phyloP scores from a whole-genome alignment of 1,139 yeast genomes.

The Fermentozyma sake region DNA sequence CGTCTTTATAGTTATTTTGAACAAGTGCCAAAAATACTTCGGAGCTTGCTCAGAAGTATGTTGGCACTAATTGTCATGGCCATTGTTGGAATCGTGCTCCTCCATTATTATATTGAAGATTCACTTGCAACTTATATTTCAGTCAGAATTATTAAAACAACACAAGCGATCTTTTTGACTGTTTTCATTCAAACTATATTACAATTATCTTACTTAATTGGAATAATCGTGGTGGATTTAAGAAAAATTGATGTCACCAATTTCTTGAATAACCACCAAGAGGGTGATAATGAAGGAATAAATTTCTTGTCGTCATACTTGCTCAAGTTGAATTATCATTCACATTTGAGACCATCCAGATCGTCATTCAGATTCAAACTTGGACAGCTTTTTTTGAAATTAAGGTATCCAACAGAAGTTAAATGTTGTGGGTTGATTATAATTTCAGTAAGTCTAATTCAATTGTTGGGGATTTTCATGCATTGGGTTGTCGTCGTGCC shows the following conservation, averaged over 20 bases:
- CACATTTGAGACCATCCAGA: slow-evolving; percentile 16
- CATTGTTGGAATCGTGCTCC: slow-evolving; percentile 10
- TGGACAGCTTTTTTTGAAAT: slow-evolving; percentile 33
- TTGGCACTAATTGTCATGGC: slow-evolving; percentile 8
- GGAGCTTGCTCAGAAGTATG: slow-evolving; percentile 14
- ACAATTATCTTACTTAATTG: slow-evolving; percentile 59
- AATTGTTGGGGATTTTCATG: slow-evolving; percentile 15
- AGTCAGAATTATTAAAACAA: slow-evolving; percentile 13
- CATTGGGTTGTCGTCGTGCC: slow-evolving; percentile 30
- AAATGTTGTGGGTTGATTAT: slow-evolving; percentile 5
- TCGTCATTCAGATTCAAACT: slow-evolving; percentile 22
- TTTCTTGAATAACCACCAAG: slow-evolving; percentile 21
- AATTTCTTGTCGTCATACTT: slow-evolving; percentile 25
- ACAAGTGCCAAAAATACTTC: slow-evolving; percentile 19
- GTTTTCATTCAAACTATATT: slow-evolving; percentile 53
- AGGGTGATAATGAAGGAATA: slow-evolving; percentile 14
- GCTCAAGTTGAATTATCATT: slow-evolving; percentile 14
- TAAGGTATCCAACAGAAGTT: slow-evolving; percentile 24
- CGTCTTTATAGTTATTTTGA: slow-evolving; percentile 22
- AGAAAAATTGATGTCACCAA: slow-evolving; percentile 60
- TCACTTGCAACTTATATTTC: slow-evolving; percentile 15
- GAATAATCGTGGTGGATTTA: slow-evolving; percentile 64
- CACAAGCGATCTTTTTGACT: slow-evolving; percentile 25
- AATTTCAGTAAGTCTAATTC: slow-evolving; percentile 10
- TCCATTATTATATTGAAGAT: slow-evolving; percentile 16